Evolutionary conservation across 2,329 filamentous ascomycete genomes (phyloP).

Genomic region (Diaporthe velutina): DNA sequence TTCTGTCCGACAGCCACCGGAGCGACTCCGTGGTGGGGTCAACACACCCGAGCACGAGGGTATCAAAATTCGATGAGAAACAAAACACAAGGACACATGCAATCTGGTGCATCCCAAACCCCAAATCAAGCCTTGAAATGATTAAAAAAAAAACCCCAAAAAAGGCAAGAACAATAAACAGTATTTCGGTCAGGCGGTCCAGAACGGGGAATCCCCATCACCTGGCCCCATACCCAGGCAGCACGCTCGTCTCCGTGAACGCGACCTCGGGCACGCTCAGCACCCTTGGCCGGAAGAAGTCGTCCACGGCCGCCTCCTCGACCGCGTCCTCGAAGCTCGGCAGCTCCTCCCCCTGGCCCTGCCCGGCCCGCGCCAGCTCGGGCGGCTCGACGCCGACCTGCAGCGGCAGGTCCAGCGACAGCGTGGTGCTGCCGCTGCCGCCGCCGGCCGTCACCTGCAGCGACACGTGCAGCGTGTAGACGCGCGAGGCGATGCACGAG

Average conservation of each 20-base stretch:
- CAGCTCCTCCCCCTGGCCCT: conserved; percentile 46
- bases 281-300: conserved; percentile 56
- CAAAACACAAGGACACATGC: not conserved
- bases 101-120: not conserved
- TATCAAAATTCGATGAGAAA: not conserved
- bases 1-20: conserved; percentile 21
- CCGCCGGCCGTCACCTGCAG: conserved; percentile 56
- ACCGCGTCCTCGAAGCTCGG: conserved; percentile 65
- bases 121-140: too few relatives aligned
- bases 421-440: conserved; percentile 51
- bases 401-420: conserved; percentile 62
- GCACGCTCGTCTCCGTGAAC: conserved; percentile 42
- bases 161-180: not conserved
- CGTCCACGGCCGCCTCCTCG: conserved; percentile 59
- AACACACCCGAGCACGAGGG: conserved; percentile 27
- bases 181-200: not conserved
- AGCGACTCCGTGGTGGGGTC: conserved; percentile 19
- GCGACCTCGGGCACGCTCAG: conserved; percentile 50
- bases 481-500: conserved; percentile 67
- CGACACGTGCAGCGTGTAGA: conserved; percentile 64
- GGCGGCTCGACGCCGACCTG: conserved; percentile 62
- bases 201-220: not conserved
- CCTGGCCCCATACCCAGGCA: conserved; percentile 46
- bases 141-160: not conserved
- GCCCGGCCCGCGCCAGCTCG: conserved; percentile 44